Evolutionary conservation across 768 basidiomycete genomes (phyloP), one percentile per base, ranked within the genome.

Genomic region (Polyporus arcularius): DNA sequence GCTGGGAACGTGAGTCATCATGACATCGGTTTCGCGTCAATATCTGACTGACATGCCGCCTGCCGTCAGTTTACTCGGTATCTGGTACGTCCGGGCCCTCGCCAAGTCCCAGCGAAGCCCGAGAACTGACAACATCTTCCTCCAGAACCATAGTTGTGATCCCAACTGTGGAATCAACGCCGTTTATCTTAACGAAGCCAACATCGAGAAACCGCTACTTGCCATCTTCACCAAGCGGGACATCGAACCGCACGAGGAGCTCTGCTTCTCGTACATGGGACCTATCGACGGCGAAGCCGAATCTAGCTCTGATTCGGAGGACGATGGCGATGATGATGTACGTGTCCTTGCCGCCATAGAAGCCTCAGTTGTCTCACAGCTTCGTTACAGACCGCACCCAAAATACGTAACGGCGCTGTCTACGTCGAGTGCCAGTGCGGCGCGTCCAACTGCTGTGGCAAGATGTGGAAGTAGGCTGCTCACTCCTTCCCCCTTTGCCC

Each of bases 81-180:
- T 68, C 74, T 96, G 66, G 94, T 92, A 70, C 68, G 84, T 32
- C 11, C 15, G 14, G 12, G 4, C 18, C 26, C 7, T 11, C 78
- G 14, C 51, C 4, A 10, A 18, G 4, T n/a, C 43, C 3, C 4
- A 45, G 7, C 32, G 15, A 26, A 26, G 21, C 7, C 16, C 4
- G 26, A 31, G 39, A 51, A 21, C 21, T 55, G 28, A 52, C 55
- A 53, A 11, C 35, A 38, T 42, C 57, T 30, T 28, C 38, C 41
- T 31, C 2, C 60, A 95, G 93, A 97, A 96, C 65, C 94, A 97
- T 65, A 93, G 90, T 16, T 96, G 95, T 67, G 88, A 93, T 58
- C 94, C 94, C 0, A 97, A 96, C 69, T 87, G 88, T 64, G 70
- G 71, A 5, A 80, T 94, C 21, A 80, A 80, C n/a, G 79, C 90